phyloP scores from a whole-genome alignment of 208 protist genomes.

The Tritrichomonas foetus region DNA sequence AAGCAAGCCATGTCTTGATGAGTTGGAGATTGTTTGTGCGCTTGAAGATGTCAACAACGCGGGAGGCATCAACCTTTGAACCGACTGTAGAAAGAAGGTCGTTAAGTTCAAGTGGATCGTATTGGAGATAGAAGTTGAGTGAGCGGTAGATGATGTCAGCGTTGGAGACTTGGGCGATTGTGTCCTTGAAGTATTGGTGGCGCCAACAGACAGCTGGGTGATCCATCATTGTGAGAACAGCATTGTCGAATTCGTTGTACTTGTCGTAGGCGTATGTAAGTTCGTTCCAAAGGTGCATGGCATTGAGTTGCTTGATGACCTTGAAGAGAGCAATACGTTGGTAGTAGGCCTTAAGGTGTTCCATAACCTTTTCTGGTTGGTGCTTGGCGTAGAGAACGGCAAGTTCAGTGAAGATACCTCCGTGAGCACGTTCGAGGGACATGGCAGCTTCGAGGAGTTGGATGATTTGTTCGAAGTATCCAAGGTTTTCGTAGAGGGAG shows the following conservation, averaged over 20 bases:
- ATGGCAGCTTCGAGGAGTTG: conserved; percentile 71
- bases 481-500: conserved; percentile 70
- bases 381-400: conserved; percentile 97
- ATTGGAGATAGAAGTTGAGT: conserved; percentile 89
- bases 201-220: conserved; percentile 91
- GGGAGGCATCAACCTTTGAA: conserved; percentile 85
- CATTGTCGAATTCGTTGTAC: conserved; percentile 97
- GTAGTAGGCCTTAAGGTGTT: conserved; percentile 94
- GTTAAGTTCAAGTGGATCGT: conserved; percentile 72
- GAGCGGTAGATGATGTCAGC: conserved; percentile 91
- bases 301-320: conserved; percentile 80
- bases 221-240: conserved; percentile 89
- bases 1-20: conserved; percentile 83
- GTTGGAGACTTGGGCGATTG: conserved; percentile 81
- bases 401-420: conserved; percentile 98
- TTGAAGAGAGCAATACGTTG: conserved; percentile 91
- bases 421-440: conserved; percentile 83
- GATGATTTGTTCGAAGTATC: conserved; percentile 88
- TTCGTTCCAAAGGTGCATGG: conserved; percentile 85
- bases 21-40: conserved; percentile 72
- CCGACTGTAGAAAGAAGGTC: conserved; percentile 87
- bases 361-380: conserved; percentile 87
- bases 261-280: conserved; percentile 85
- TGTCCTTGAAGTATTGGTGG: conserved; percentile 93
- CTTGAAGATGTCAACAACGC: conserved; percentile 81